Conservation (phyloP, 805 yeast genomes). For the Kodamaea kakaduensis region DNA sequence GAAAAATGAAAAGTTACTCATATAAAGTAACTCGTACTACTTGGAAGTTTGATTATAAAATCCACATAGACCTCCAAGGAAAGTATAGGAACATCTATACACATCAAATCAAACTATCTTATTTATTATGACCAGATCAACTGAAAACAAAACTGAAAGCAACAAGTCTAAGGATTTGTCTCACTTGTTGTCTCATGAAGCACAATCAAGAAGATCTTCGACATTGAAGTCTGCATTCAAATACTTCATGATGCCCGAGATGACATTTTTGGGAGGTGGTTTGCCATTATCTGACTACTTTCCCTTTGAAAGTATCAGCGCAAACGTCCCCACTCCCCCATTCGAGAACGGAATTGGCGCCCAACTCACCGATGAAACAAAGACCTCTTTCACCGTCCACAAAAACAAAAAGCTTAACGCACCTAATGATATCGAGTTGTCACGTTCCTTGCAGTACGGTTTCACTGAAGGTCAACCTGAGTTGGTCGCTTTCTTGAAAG, state of each 20-base stretch:
- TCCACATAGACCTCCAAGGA: too few species aligned
- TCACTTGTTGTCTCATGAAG: conserved; percentile 73
- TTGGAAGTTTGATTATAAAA: too few species aligned
- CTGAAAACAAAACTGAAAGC: conserved; percentile 44
- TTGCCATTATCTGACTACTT: conserved; percentile 86
- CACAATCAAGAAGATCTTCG: conserved; percentile 71
- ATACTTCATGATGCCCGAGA: conserved; percentile 66
- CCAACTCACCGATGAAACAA: conserved; percentile 42
- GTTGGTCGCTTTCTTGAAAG: conserved; percentile 60
- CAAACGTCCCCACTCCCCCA: conserved; percentile 75
- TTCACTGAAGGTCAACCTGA: conserved; percentile 76
- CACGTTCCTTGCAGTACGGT: conserved; percentile 91
- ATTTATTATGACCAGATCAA: conserved; percentile 30
- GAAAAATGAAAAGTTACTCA: too few species aligned
- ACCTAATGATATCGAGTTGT: conserved; percentile 59
- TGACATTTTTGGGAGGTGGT: conserved; percentile 93
- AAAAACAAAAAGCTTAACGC: conserved; percentile 25
- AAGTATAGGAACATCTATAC: too few species aligned
- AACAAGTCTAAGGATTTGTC: conserved; percentile 50
- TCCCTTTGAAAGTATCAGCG: conserved; percentile 78
- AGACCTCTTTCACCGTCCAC: conserved; percentile 40
- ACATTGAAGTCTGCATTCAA: conserved; percentile 82
- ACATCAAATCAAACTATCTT: too few species aligned
- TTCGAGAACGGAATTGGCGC: conserved; percentile 75
- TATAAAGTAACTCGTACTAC: too few species aligned